A percentile compares a stretch with the other conserved stretches of the same genome.
Conservation (phyloP, 441 rosid genomes). For the Croton setiger region DNA sequence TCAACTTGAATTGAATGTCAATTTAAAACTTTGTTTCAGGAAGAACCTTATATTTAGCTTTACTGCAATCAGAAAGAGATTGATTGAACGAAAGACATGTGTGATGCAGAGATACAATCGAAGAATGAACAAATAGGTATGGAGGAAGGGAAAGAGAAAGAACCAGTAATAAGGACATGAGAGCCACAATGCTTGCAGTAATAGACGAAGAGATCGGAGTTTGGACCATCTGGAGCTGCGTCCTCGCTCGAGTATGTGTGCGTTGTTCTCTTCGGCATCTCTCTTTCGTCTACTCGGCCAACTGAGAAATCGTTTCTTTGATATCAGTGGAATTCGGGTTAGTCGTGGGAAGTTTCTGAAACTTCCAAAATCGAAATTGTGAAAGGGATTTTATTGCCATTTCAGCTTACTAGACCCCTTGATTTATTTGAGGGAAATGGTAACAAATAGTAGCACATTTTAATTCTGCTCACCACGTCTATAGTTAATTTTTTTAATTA, state of each 20-base stretch:
- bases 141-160: slow-evolving; percentile 17
- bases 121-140: background rate
- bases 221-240: slow-evolving; percentile 93
- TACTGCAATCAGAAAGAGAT: background rate
- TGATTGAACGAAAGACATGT: background rate
- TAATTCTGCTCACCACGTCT: too few species aligned
- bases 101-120: background rate
- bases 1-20: background rate
- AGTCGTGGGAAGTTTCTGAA: background rate
- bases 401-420: too few species aligned
- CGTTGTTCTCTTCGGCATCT: slow-evolving; percentile 97
- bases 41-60: background rate
- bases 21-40: background rate
- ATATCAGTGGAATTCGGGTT: too few species aligned
- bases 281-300: background rate
- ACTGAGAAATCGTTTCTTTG: background rate
- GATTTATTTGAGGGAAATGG: too few species aligned
- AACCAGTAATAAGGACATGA: slow-evolving; percentile 95
- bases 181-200: slow-evolving; percentile 97
- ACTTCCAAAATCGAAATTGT: background rate
- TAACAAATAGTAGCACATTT: too few species aligned
- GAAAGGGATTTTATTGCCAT: background rate
- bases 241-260: slow-evolving; percentile 99
- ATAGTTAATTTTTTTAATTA: too few species aligned
- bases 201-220: slow-evolving; percentile 97